Percentiles rank a stretch among this genome's conserved stretches.
phyloP scores from a whole-genome alignment of 1,284 basidiomycete genomes.

The Pseudozyma thailandica region DNA sequence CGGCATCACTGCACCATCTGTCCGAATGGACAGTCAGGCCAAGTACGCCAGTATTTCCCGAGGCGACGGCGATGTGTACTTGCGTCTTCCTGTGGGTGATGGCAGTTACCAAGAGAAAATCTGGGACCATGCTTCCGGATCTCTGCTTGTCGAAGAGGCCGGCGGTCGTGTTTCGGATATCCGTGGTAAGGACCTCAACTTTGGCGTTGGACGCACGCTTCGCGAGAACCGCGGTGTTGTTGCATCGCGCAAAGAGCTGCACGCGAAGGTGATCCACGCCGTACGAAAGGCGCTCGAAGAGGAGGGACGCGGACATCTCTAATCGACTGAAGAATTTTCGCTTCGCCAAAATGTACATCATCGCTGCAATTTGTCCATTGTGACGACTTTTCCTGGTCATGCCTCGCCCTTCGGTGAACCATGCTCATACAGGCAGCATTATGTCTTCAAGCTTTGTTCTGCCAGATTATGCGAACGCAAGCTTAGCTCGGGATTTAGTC shows the following conservation, averaged over 20 bases:
- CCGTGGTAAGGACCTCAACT: conserved; percentile 81
- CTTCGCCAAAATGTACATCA: too few species aligned
- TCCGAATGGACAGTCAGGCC: conserved; percentile 97
- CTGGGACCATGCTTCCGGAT: conserved; percentile 94
- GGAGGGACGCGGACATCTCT: conserved; percentile 67
- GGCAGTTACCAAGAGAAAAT: conserved; percentile 87
- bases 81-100: conserved; percentile 85
- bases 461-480: too few species aligned
- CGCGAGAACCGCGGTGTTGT: conserved; percentile 89
- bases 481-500: too few species aligned
- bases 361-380: neutral
- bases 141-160: conserved; percentile 85
- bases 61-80: conserved; percentile 88
- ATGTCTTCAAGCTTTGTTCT: too few species aligned
- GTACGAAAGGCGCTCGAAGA: conserved; percentile 76
- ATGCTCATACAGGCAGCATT: too few species aligned
- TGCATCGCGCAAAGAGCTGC: conserved; percentile 77
- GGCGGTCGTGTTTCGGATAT: conserved; percentile 88
- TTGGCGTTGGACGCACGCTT: conserved; percentile 85
- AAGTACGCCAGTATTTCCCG: conserved; percentile 91
- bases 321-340: neutral
- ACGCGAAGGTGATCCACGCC: conserved; percentile 78
- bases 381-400: too few species aligned
- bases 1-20: conserved; percentile 75
- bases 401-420: too few species aligned